Conservation (phyloP, 495 filamentous ascomycete genomes). For the Talaromyces liani region DNA sequence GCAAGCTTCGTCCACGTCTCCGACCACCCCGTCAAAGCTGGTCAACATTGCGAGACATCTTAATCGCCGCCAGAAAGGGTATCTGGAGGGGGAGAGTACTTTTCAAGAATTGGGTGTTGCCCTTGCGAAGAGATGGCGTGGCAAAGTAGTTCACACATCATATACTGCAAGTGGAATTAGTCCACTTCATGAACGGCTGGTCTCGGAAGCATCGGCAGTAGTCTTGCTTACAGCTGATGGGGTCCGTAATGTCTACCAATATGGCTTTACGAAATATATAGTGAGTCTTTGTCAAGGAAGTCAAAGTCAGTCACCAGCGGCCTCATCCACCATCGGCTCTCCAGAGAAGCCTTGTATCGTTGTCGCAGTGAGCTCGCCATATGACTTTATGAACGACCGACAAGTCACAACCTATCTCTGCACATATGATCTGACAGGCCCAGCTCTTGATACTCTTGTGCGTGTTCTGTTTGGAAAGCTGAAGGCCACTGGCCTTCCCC, state of each 20-base stretch:
- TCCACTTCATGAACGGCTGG: conserved; percentile 3
- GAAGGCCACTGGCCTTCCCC: conserved; percentile 1
- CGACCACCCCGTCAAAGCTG: background rate
- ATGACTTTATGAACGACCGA: conserved; percentile 8
- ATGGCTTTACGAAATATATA: conserved; percentile 7
- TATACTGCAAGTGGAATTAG: conserved; percentile 8
- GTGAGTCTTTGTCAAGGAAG: conserved; percentile 5
- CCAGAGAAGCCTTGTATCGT: conserved; percentile 4
- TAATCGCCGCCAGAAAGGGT: background rate
- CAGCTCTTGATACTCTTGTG: background rate
- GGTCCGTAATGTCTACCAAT: conserved; percentile 8
- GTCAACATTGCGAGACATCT: conserved; percentile 3
- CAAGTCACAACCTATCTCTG: conserved; percentile 5
- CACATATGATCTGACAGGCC: conserved; percentile 5
- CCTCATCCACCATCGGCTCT: no score
- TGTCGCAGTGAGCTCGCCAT: conserved; percentile 6
- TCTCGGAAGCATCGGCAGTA: conserved; percentile 4
- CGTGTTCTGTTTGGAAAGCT: conserved; percentile 5
- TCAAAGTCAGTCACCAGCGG: background rate
- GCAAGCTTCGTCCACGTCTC: background rate
- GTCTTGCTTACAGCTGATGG: conserved; percentile 7
- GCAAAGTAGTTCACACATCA: conserved; percentile 6
- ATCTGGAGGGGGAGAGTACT: conserved; percentile 4
- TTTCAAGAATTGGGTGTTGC: conserved; percentile 4
- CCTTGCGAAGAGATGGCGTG: conserved; percentile 8